Evolutionary conservation across 2,329 filamentous ascomycete genomes (phyloP), one percentile per base, ranked within the genome.

Genomic region (Ascosphaera apis): DNA sequence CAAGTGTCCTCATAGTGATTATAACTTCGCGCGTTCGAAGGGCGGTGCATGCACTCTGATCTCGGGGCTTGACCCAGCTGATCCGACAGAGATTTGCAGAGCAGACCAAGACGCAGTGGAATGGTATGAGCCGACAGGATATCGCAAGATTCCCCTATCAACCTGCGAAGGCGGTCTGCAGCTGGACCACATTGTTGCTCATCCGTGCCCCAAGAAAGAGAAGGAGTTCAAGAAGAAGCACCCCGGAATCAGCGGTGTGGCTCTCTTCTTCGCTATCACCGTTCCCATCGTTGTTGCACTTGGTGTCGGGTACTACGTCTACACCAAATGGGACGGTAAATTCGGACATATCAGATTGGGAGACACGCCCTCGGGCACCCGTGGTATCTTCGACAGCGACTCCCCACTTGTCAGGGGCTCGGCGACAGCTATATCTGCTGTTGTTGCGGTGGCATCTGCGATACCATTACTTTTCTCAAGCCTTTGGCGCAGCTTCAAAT

Each of bases 271-370:
- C 44, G 80, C 81, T 35, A 71, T 95, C 36, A 55, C 81, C 6
- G 58, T 86, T 3, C 83, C 86, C 0, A 65, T 95, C 39, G 64
- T 57, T 1, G 59, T 73, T 1, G 86, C 88, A 1, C 67, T 61
- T 1, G 74, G 63, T 3, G 64, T 76, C 11, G 88, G 88, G 28
- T 93, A 79, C 62, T 93, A 73, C 56, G 75, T 86, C 15, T 92
- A 75, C 63, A 69, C 62, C 40, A 79, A 79, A 55, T 93, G 81
- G 80, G 74, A 73, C 46, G 72, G 73, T 54, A 91, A 91, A 52
- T 91, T 95, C 51, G 88, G 88, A 8, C 76, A 86, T 51, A 86
- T 98, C 51, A 70, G 82, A 15, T 70, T 98, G 11, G 88, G 88
- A 38, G 88, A 93, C 42, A 49, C 42, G 41, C 47, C 36, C 30